Conservation (phyloP, 2,329 filamentous ascomycete genomes). For the Aschersonia sp. region DNA sequence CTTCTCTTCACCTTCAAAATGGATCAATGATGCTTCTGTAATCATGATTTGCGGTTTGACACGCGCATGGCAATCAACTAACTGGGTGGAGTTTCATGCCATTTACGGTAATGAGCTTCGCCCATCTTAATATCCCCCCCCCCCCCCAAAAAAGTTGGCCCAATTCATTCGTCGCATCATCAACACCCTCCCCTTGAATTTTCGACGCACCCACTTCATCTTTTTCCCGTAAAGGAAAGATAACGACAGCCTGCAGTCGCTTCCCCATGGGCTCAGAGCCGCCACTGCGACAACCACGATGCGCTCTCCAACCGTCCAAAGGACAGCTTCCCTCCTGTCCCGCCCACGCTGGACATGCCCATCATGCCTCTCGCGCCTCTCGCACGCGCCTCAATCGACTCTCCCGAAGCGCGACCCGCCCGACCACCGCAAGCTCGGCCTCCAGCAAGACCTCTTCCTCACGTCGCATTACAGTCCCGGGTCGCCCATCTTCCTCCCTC, state of each 20-base stretch:
- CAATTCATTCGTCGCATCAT: neutral
- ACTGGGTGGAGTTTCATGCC: neutral
- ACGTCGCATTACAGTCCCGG: slow-evolving; percentile 71
- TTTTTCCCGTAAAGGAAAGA: neutral
- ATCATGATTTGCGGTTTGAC: too few relatives aligned
- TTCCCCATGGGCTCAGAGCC: neutral
- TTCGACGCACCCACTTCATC: neutral
- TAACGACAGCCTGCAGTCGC: neutral
- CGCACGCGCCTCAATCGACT: neutral
- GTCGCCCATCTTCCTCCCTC: slow-evolving; percentile 71
- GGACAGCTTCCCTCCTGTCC: neutral
- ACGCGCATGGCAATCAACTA: too few relatives aligned
- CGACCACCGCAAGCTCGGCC: slow-evolving; percentile 46
- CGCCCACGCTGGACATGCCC: slow-evolving; percentile 17
- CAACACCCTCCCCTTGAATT: neutral
- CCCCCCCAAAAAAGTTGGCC: too few relatives aligned
- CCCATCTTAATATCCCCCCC: neutral
- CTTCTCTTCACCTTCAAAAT: too few relatives aligned
- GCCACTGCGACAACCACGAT: too few relatives aligned
- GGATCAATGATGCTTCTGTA: too few relatives aligned
- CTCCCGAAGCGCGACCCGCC: slow-evolving; percentile 11
- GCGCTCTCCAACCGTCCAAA: neutral
- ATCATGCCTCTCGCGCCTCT: slow-evolving; percentile 11
- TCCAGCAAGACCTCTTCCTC: slow-evolving; percentile 64
- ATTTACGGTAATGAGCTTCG: slow-evolving; percentile 2